These are phyloP conservation scores for Globisporangium nagaii DNA, from an alignment of 352 stramenopile species.

Conservation along the genomic window DNA sequence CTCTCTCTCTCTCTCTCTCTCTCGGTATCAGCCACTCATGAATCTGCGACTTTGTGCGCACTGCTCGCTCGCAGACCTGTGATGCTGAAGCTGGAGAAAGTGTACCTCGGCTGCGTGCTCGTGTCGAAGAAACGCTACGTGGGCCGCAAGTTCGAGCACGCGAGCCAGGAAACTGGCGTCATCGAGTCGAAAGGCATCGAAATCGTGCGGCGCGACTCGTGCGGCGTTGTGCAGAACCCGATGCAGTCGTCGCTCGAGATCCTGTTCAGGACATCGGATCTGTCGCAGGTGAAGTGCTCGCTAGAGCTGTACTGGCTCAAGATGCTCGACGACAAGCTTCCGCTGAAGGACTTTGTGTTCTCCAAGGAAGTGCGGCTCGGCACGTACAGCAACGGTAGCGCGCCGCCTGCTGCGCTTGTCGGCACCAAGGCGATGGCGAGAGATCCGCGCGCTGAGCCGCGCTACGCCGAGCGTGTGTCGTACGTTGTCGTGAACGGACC, in stretches of 20 bases:
- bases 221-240: conserved; percentile 72
- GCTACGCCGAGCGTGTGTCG: conserved; percentile 81
- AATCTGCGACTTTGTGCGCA: no score
- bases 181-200: conserved; percentile 93
- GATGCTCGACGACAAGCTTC: conserved; percentile 61
- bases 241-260: conserved; percentile 61
- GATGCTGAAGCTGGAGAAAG: conserved; percentile 86
- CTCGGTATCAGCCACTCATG: background rate
- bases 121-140: conserved; percentile 96
- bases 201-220: conserved; percentile 90
- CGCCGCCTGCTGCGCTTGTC: conserved; percentile 71
- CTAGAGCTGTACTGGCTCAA: conserved; percentile 59
- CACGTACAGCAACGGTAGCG: conserved; percentile 69
- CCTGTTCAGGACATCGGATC: conserved; percentile 64
- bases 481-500: conserved; percentile 90
- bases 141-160: conserved; percentile 79
- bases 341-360: conserved; percentile 79
- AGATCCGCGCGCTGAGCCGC: conserved; percentile 68
- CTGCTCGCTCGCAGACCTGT: conserved; percentile 73
- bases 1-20: background rate
- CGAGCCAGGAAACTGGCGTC: conserved; percentile 33
- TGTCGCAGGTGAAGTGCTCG: conserved; percentile 60
- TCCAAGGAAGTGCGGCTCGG: conserved; percentile 82
- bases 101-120: conserved; percentile 90
- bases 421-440: conserved; percentile 74